Percentiles rank a stretch among this genome's conserved stretches.
Evolutionary conservation across 495 filamentous ascomycete species (phyloP).

Genomic region (Podospora sp.): DNA sequence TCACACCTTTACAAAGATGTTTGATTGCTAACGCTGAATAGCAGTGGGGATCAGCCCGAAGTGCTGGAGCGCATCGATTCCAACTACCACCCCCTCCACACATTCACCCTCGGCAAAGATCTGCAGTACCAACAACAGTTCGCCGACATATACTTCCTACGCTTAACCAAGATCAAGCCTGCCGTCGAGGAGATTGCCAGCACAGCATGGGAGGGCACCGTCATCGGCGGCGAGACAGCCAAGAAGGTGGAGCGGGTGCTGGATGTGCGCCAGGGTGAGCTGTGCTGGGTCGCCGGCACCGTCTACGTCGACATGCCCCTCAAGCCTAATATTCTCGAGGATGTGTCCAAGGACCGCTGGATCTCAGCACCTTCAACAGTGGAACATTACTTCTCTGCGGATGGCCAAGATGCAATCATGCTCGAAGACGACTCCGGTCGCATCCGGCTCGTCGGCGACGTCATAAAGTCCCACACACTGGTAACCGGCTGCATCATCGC

Average conservation of each 20-base stretch:
- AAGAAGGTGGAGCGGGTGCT: constrained; percentile 80
- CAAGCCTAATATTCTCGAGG: constrained; percentile 96
- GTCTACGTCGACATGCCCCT: constrained; percentile 96
- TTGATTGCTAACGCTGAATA: constrained; percentile 22
- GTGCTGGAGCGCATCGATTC: constrained; percentile 54
- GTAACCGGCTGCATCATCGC: constrained; percentile 92
- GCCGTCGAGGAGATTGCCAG: constrained; percentile 72
- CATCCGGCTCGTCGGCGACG: constrained; percentile 73
- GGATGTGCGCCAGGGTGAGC: constrained; percentile 91
- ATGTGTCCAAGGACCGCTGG: constrained; percentile 91
- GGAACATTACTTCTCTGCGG: constrained; percentile 69
- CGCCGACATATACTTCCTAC: constrained; percentile 95
- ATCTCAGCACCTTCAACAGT: constrained; percentile 79
- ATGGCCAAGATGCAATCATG: constrained; percentile 69
- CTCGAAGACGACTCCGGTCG: constrained; percentile 96
- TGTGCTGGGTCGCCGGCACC: constrained; percentile 94
- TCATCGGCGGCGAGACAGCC: constrained; percentile 78
- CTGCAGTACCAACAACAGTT: constrained; percentile 93
- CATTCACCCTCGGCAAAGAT: constrained; percentile 69
- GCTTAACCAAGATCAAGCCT: constrained; percentile 85
- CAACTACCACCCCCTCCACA: constrained; percentile 72
- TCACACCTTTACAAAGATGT: not conserved
- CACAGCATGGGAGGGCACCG: constrained; percentile 74
- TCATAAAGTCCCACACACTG: constrained; percentile 64
- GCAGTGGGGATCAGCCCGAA: constrained; percentile 42